Conservation (phyloP, 306 rosid species). For the Inga oerstediana region DNA sequence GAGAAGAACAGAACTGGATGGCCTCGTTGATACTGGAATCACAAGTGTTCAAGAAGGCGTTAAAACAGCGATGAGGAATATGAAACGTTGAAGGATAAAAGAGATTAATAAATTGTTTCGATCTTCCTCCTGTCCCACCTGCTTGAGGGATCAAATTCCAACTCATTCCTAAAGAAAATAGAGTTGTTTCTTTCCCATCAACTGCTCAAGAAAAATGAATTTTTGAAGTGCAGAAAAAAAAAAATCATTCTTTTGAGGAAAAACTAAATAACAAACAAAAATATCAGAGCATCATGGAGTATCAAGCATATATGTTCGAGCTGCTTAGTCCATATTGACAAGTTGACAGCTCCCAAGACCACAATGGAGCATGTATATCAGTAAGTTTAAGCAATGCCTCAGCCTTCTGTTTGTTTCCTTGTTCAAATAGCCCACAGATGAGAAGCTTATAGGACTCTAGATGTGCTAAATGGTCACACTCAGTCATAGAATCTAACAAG, state of each 20-base stretch:
- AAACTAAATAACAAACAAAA: not conserved
- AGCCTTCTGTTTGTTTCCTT: constrained; percentile 64
- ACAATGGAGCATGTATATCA: too few species aligned
- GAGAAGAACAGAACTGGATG: constrained; percentile 42
- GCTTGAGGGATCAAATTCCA: not conserved
- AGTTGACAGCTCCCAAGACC: too few species aligned
- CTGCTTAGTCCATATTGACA: not conserved
- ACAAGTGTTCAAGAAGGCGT: constrained; percentile 21
- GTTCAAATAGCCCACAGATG: constrained; percentile 65
- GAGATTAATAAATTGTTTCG: not conserved
- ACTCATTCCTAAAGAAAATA: not conserved
- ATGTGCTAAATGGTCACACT: constrained; percentile 62
- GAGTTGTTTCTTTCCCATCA: not conserved
- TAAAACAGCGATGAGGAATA: constrained; percentile 8
- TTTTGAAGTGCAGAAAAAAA: not conserved
- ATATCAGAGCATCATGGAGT: not conserved
- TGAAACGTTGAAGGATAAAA: not conserved
- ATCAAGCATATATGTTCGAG: not conserved
- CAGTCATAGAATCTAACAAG: constrained; percentile 65
- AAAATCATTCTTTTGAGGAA: not conserved
- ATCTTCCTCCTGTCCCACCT: not conserved
- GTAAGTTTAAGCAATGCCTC: constrained; percentile 41
- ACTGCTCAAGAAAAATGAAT: not conserved
- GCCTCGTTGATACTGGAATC: constrained; percentile 12
- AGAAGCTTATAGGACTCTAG: constrained; percentile 69